Percentiles rank a stretch among this genome's conserved stretches.
Evolutionary conservation across 768 basidiomycete genomes (phyloP).

Genomic region (Psilocybe sp.): DNA sequence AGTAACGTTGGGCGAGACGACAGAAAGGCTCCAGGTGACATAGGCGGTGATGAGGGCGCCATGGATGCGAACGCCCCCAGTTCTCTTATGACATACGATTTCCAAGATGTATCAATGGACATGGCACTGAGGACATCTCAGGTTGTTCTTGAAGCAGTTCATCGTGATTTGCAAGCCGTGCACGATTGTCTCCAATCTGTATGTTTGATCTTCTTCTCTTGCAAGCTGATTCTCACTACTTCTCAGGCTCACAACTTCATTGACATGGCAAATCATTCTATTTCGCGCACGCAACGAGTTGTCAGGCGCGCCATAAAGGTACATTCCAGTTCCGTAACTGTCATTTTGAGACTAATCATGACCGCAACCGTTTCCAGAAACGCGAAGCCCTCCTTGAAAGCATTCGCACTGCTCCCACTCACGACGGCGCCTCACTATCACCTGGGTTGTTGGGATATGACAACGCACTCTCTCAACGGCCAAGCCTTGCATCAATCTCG

Average conservation of each 20-base stretch:
- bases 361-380: constrained; percentile 34
- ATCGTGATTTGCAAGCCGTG: constrained; percentile 56
- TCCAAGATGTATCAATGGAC: constrained; percentile 35
- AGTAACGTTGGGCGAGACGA: constrained; percentile 40
- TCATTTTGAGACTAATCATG: not conserved
- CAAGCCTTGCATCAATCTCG: constrained; percentile 40
- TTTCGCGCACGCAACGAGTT: constrained; percentile 55
- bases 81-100: constrained; percentile 6
- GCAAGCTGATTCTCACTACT: too few species aligned
- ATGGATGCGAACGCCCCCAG: too few species aligned
- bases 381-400: constrained; percentile 44
- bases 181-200: constrained; percentile 54
- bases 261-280: constrained; percentile 49
- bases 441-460: constrained; percentile 28
- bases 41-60: too few species aligned
- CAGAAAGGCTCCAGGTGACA: constrained; percentile 13
- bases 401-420: constrained; percentile 31
- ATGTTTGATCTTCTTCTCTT: constrained; percentile 18
- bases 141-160: constrained; percentile 48
- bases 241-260: constrained; percentile 56
- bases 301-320: constrained; percentile 57
- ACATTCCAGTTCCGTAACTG: constrained; percentile 13
- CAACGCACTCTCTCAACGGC: constrained; percentile 30
- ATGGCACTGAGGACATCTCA: constrained; percentile 41
- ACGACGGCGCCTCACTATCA: constrained; percentile 14